These are phyloP conservation scores for Nakazawaea pomicola DNA, from an alignment of 805 yeast genomes.

Conservation along the genomic window DNA sequence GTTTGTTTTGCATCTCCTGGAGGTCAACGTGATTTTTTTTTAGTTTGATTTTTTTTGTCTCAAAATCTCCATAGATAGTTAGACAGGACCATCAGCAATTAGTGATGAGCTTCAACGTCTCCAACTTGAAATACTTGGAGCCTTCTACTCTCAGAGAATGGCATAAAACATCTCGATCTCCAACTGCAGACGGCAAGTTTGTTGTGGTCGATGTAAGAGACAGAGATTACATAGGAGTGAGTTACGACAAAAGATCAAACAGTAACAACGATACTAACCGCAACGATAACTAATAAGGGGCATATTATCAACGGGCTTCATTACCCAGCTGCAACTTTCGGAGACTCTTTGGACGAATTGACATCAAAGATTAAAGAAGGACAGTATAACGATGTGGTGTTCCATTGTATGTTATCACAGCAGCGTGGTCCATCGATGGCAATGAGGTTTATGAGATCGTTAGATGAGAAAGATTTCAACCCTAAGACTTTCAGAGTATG, in stretches of 20 bases:
- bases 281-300: conserved; percentile 37
- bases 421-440: conserved; percentile 91
- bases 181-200: conserved; percentile 35
- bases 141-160: conserved; percentile 41
- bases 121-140: conserved; percentile 43
- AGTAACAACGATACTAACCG: conserved; percentile 17
- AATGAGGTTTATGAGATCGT: conserved; percentile 47
- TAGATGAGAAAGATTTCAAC: conserved; percentile 26
- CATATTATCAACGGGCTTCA: conserved; percentile 55
- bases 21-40: not conserved
- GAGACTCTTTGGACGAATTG: conserved; percentile 32
- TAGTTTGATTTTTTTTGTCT: not conserved
- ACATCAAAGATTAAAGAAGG: conserved; percentile 27
- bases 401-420: conserved; percentile 90
- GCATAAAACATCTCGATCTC: conserved; percentile 34
- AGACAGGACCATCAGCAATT: not conserved
- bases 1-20: too few species aligned
- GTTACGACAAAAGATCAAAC: conserved; percentile 21
- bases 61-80: too few species aligned
- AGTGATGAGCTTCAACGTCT: conserved; percentile 17
- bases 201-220: conserved; percentile 83
- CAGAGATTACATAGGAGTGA: conserved; percentile 67
- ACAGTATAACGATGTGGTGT: conserved; percentile 52
- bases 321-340: conserved; percentile 47
- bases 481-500: conserved; percentile 45